Evolutionary conservation across 371 early-diverging fungal species (phyloP).

Genomic region (Amoeboaphelidium protococcarum): DNA sequence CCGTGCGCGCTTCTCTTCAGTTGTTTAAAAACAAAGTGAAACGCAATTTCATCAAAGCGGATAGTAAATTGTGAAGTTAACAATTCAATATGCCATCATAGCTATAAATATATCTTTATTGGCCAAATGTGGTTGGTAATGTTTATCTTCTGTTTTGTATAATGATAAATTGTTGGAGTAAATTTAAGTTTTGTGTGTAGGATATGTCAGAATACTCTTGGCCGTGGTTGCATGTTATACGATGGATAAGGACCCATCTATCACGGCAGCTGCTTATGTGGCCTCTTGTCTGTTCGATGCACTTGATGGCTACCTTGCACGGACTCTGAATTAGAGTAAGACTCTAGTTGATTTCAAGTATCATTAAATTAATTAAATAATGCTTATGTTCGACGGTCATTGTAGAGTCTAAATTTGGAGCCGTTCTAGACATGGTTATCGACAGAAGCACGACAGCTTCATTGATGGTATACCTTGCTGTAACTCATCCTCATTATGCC

Average conservation of each 20-base stretch:
- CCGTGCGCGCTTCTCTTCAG: too few relatives aligned
- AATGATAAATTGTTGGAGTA: too few relatives aligned
- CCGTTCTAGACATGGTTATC: constrained; percentile 91
- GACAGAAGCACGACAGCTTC: constrained; percentile 71
- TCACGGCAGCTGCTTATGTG: constrained; percentile 24
- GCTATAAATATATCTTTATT: too few relatives aligned
- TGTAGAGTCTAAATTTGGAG: constrained; percentile 69
- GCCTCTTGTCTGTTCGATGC: constrained; percentile 78
- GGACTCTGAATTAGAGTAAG: constrained; percentile 66
- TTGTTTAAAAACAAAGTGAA: too few relatives aligned
- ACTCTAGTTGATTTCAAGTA: background rate
- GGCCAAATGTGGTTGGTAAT: too few relatives aligned
- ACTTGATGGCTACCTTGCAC: constrained; percentile 77
- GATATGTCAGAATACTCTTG: background rate
- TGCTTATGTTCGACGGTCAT: too few relatives aligned
- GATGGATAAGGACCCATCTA: background rate
- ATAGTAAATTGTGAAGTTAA: too few relatives aligned
- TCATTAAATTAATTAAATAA: too few relatives aligned
- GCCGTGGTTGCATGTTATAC: background rate
- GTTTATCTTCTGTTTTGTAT: too few relatives aligned
- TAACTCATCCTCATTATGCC: constrained; percentile 32
- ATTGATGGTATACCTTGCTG: constrained; percentile 52
- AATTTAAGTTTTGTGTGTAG: background rate
- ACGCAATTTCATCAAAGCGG: too few relatives aligned
- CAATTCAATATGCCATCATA: too few relatives aligned